Evolutionary conservation across 2,329 filamentous ascomycete species (phyloP), one percentile per base, ranked within the genome.

Genomic region (Diaporthe sp.): DNA sequence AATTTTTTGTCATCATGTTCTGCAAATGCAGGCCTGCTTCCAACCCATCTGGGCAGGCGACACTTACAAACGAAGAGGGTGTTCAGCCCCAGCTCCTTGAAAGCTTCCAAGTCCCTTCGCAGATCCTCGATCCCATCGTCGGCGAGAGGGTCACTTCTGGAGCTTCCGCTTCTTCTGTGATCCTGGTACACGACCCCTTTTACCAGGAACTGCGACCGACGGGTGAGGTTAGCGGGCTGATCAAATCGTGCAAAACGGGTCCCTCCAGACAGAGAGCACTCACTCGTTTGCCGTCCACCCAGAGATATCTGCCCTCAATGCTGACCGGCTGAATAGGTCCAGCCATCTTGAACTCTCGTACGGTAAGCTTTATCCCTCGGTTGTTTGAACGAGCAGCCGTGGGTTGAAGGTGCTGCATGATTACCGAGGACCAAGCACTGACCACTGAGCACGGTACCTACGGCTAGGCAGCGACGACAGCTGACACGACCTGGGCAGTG

Each of bases 61-160:
- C 15, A 71, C 79, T 61, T 73, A 81, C 80, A 76, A 39, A 80
- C 51, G 46, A 78, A 77, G 58, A 82, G 25, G 4, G 79, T 79
- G 62, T 82, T 82, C 6, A 82, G 58, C 4, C 77, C 73, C 19
- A 81, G 78, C 34, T 79, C 77, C 31, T 76, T 79, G 53, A 82
- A 76, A 7, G 79, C 31, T 25, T 79, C 78, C 44, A 82, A 71
- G 61, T 77, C 77, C 19, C 61, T 72, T 68, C 74, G 37, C 31
- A 80, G 73, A 5, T 77, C 37, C n/a, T 78, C 57, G 49, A 81
- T 67, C n/a, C 73, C 42, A 22, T 79, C 76, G 10, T 79, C 75
- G 28, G 70, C 67, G 8, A 79, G 68, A 10, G 77, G 73, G 72
- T 80, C 53, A 12, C 46, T 51, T 22, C 44, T 68, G 1, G 31